Evolutionary conservation across 192 early-diverging fungal species (phyloP), one percentile per base, ranked within the genome.

Genomic region (Backusella circina): DNA sequence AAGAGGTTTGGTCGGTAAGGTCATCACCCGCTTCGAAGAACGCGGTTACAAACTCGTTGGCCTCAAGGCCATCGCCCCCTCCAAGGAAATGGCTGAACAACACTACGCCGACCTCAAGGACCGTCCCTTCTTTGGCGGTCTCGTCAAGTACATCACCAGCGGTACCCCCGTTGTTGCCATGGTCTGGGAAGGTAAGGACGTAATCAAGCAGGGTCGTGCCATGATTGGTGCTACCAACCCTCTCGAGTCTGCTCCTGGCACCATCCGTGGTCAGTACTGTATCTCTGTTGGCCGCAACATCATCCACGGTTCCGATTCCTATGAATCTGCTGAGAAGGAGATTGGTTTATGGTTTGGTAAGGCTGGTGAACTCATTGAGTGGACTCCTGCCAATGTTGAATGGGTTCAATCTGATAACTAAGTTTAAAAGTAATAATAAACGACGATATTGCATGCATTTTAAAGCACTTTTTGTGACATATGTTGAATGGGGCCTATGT

Each of bases 191-290:
- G 95, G 94, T 26, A 89, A 87, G 57, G 91, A 93, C 79, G 96
- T 96, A 12, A 93, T 97, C 84, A 88, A 90, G 80, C 91, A 94
- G 85, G 94, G 95, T 72, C 92, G 96, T 73, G 82, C 88, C 41
- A 90, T 97, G 87, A 90, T 97, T 77, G 96, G 96, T 71, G 96
- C 94, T 35, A 98, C 96, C 75, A 95, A 97, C 85, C 96, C 96
- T 72, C 85, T 93, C 77, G 91, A 91, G 26, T 85, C 96, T 67
- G 89, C 87, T 57, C 94, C 95, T 65, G 96, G 96, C 65, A 94
- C 93, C 73, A 95, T 97, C 87, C 93, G 96, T 75, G 95, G 93
- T 65, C 93, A 93, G 82, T 93, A 87, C 85, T 93, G 91, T 84
- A 83, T 88, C 81, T 84, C 88, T 64, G 87, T 93, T 77, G 93